Conservation (phyloP, 2,329 filamentous ascomycete species). For the Colletotrichum cordylinicola region DNA sequence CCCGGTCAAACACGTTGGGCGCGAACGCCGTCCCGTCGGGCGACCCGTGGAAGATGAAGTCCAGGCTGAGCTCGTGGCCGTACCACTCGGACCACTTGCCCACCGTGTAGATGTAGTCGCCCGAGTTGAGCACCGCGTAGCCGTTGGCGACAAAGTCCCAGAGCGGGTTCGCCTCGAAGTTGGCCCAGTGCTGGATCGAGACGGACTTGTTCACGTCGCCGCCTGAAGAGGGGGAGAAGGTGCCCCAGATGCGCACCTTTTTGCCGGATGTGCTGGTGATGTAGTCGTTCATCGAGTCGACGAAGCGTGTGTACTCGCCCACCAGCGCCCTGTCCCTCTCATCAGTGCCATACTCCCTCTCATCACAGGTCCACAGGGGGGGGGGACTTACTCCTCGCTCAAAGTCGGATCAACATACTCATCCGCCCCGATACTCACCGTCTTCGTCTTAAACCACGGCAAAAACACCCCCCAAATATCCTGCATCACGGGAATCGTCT, state of each 20-base stretch:
- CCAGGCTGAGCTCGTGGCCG: constrained; percentile 19
- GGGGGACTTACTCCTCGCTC: constrained; percentile 31
- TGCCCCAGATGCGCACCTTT: constrained; percentile 59
- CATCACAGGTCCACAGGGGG: fast-evolving
- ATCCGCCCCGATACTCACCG: constrained; percentile 61
- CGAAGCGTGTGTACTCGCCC: constrained; percentile 54
- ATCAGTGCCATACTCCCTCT: background rate
- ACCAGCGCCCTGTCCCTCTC: constrained; percentile 32
- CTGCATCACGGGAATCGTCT: constrained; percentile 57
- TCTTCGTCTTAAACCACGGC: constrained; percentile 60
- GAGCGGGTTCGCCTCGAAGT: constrained; percentile 24
- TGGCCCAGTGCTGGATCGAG: constrained; percentile 42
- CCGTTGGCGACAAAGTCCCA: constrained; percentile 26
- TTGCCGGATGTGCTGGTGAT: constrained; percentile 37
- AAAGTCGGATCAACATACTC: constrained; percentile 50
- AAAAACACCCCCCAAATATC: constrained; percentile 58
- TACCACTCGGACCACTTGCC: constrained; percentile 26
- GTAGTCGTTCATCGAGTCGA: constrained; percentile 47
- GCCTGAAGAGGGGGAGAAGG: constrained; percentile 27
- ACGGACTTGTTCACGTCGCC: constrained; percentile 23
- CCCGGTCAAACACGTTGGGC: constrained; percentile 28
- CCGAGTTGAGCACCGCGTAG: constrained; percentile 29
- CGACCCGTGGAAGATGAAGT: constrained; percentile 26
- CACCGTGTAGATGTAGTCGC: constrained; percentile 28
- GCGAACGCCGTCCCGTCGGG: constrained; percentile 22